These are phyloP conservation scores for Rhynchosporium graminicola DNA, from an alignment of 2,329 filamentous ascomycete species.

Conservation along the genomic window DNA sequence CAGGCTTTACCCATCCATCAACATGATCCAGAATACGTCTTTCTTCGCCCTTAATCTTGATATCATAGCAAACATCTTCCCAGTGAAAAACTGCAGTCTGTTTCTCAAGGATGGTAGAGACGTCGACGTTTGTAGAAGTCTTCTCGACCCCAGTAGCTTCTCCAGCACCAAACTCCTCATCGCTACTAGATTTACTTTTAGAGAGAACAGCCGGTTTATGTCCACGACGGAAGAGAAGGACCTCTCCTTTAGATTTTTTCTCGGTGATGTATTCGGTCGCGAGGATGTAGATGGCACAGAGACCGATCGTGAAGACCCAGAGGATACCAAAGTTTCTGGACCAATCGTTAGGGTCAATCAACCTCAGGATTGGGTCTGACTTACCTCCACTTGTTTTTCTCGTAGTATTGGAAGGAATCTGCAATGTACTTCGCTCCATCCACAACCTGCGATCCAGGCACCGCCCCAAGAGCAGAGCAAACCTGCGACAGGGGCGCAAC, in stretches of 20 bases:
- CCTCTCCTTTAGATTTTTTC: constrained; percentile 74
- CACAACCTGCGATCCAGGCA: constrained; percentile 53
- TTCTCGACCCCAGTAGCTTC: constrained; percentile 21
- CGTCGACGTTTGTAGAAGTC: constrained; percentile 27
- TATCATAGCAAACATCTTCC: constrained; percentile 64
- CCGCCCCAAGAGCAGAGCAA: constrained; percentile 61
- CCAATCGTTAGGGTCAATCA: neutral
- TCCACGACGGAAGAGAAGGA: constrained; percentile 73
- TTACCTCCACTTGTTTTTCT: constrained; percentile 61
- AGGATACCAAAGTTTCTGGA: constrained; percentile 65
- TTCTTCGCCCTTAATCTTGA: constrained; percentile 65
- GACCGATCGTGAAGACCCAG: constrained; percentile 63
- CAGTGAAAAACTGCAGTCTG: constrained; percentile 38
- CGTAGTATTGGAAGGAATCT: constrained; percentile 57
- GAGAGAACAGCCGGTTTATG: constrained; percentile 45
- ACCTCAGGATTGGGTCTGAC: neutral
- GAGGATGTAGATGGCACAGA: constrained; percentile 62
- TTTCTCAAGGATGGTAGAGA: constrained; percentile 28
- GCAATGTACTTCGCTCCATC: constrained; percentile 59
- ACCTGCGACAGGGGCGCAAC: constrained; percentile 39
- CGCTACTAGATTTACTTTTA: constrained; percentile 17
- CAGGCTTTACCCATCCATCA: constrained; percentile 71
- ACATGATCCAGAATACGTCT: constrained; percentile 68
- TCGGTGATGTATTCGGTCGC: constrained; percentile 62
- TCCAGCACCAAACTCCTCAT: constrained; percentile 23